Evolutionary conservation across 495 filamentous ascomycete species (phyloP), one percentile per base, ranked within the genome.

Genomic region (Parathielavia hyrcaniae): DNA sequence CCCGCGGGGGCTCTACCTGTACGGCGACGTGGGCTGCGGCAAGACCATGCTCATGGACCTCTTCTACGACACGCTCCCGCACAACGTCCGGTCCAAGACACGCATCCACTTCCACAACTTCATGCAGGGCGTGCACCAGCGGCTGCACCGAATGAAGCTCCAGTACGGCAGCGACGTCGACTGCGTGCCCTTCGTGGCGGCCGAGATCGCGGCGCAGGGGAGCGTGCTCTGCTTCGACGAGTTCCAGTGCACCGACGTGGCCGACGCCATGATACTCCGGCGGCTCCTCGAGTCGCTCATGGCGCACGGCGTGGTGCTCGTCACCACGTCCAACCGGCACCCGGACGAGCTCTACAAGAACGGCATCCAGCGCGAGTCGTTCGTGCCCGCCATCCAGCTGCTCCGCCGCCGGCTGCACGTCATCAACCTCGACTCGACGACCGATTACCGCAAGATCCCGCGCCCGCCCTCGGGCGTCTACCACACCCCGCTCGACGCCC

Each of bases 21-120:
- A 88, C 67, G 95, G 95, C 19, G 93, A 97, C 70, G 95, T 99
- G 11, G 95, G 95, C 22, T 92, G 90, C 66, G 95, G 95, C 45
- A 99, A 99, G 79, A 97, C 95, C 1, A 99, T 99, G 95, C 76
- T 99, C 61, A 97, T 99, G 93, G 95, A 99, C 67, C 77, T 99
- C 65, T 97, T 99, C 73, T 97, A 90, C 74, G 90, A 97, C 54
- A 96, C 92, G 1, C 74, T 99, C 51, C 93, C 93, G 5, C 65
- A 75, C 14, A 85, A 87, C 64, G 90, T 98, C 60, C 80, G 74
- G 56, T 81, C 83, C 41, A 97, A 95, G 77, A 95, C 87, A n/a
- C 81, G 93, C 16, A 96, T 97, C 62, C 93, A 98, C 76, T 98
- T 98, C 74, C 90, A 97, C 76, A 95, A 95, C 71, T 98, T 97